A percentile compares a stretch with the other conserved stretches of the same genome.
Conservation (phyloP, 352 stramenopile genomes). For the Globisporangium alternatum region DNA sequence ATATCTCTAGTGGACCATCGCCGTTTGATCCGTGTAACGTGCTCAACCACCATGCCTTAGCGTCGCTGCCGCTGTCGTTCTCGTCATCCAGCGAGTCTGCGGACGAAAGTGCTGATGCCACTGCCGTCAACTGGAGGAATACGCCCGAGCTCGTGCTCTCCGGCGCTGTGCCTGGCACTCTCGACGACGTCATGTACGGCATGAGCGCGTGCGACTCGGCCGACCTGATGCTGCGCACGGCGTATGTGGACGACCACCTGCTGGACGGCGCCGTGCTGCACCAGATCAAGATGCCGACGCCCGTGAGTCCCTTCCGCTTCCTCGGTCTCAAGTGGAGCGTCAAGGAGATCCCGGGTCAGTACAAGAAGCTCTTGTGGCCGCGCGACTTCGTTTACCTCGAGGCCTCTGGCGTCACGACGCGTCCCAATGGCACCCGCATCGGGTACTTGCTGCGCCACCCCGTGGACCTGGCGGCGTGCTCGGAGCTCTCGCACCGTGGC, state of each 20-base stretch:
- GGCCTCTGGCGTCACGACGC: not conserved
- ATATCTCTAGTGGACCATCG: not conserved
- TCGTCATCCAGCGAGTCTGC: constrained; percentile 3
- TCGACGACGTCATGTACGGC: constrained; percentile 39
- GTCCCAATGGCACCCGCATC: constrained; percentile 11
- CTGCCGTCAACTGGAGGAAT: constrained; percentile 12
- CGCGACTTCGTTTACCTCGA: constrained; percentile 31
- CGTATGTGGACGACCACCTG: constrained; percentile 30
- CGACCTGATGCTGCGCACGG: constrained; percentile 27
- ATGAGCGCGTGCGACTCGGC: constrained; percentile 25
- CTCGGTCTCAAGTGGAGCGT: constrained; percentile 33
- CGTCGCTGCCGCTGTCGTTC: constrained; percentile 1
- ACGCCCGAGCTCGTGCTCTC: constrained; percentile 19
- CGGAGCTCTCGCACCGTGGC: not conserved
- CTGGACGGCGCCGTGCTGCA: constrained; percentile 27
- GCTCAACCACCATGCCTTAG: not conserved
- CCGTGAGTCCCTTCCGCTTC: constrained; percentile 27
- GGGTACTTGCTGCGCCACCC: constrained; percentile 18
- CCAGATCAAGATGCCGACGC: constrained; percentile 19
- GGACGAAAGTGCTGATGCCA: constrained; percentile 10
- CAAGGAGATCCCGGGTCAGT: constrained; percentile 17
- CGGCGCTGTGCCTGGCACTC: constrained; percentile 25
- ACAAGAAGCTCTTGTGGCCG: constrained; percentile 14
- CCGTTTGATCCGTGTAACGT: constrained; percentile 1
- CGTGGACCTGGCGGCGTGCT: constrained; percentile 6